phyloP scores from a whole-genome alignment of 257 asterid species.

The Agastache rugosa region DNA sequence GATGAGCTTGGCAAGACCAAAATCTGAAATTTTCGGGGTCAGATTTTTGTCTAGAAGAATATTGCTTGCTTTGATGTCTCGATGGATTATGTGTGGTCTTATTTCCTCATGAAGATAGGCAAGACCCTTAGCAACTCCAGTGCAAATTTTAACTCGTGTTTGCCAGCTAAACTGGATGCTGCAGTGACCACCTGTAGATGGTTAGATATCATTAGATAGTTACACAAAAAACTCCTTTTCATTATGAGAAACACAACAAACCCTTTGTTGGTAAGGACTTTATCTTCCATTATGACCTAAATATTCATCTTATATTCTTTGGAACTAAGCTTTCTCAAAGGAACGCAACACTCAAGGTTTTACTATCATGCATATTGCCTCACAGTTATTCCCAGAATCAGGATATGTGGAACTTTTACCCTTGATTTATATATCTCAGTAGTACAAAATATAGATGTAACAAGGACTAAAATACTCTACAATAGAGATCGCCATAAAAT shows the following conservation, averaged over 20 bases:
- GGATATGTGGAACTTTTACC: neutral
- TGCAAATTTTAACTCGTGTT: constrained; percentile 65
- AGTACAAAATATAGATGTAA: constrained; percentile 9
- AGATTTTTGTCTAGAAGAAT: constrained; percentile 83
- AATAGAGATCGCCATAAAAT: constrained; percentile 17
- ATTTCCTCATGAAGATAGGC: constrained; percentile 96
- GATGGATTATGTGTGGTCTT: constrained; percentile 84
- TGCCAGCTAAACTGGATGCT: constrained; percentile 67
- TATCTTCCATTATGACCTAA: neutral
- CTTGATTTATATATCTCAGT: neutral
- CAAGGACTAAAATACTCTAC: constrained; percentile 19
- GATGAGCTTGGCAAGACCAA: constrained; percentile 94
- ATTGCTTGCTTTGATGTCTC: constrained; percentile 98
- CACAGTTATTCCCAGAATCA: neutral
- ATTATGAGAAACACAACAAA: neutral
- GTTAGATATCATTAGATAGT: constrained; percentile 30
- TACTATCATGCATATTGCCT: neutral
- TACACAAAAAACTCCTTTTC: neutral
- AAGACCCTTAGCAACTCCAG: constrained; percentile 87
- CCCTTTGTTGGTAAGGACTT: neutral
- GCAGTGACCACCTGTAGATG: constrained; percentile 58
- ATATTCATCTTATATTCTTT: neutral
- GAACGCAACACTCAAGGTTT: neutral
- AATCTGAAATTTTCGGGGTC: constrained; percentile 93
- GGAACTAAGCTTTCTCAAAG: neutral